These are phyloP conservation scores for Citrus unshiu DNA, from an alignment of 345 rosid species.

Conservation along the genomic window DNA sequence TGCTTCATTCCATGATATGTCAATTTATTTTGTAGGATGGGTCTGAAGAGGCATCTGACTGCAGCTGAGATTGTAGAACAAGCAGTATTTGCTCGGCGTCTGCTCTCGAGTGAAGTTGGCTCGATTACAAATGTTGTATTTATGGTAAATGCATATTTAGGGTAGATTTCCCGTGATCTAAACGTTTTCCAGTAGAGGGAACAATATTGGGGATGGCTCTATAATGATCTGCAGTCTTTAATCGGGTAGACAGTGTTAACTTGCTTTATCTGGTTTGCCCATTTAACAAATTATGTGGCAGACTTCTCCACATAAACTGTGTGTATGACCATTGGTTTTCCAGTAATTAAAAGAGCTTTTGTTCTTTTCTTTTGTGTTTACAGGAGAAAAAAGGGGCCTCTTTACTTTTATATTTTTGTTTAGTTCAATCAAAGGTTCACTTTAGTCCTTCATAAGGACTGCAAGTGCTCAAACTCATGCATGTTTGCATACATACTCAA, in stretches of 20 bases:
- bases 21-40: slow-evolving; percentile 57
- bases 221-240: background rate
- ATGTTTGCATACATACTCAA: background rate
- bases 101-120: slow-evolving; percentile 61
- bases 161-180: background rate
- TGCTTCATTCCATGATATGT: background rate
- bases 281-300: background rate
- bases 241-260: background rate
- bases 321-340: background rate
- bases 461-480: background rate
- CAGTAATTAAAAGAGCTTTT: background rate
- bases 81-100: slow-evolving; percentile 69
- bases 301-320: background rate
- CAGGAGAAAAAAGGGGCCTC: too few species aligned
- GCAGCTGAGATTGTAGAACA: slow-evolving; percentile 90
- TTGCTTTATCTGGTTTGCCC: background rate
- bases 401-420: background rate
- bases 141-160: slow-evolving; percentile 54
- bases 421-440: background rate
- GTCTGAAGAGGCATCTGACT: slow-evolving; percentile 78
- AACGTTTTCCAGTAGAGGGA: background rate
- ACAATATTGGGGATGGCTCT: background rate
- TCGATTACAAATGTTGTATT: slow-evolving; percentile 82
- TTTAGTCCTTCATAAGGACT: background rate
- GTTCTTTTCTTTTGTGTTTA: background rate